These are phyloP conservation scores for Abrus pulchellus DNA, from an alignment of 306 rosid genomes.

Conservation along the genomic window DNA sequence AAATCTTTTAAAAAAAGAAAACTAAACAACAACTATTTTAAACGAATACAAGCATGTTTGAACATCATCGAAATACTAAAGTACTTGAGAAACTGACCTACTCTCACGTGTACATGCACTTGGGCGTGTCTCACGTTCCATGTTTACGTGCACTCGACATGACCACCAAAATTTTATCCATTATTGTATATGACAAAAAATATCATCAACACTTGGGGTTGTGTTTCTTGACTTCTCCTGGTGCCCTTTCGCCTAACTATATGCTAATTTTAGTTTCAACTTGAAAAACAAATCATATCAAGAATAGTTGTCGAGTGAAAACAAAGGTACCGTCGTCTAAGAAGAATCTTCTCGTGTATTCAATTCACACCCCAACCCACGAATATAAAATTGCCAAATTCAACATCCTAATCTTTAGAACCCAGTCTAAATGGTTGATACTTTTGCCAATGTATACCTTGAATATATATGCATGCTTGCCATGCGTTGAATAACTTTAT, in stretches of 20 bases:
- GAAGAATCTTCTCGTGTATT: neutral
- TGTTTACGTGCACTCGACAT: neutral
- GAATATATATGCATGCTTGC: neutral
- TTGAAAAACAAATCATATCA: neutral
- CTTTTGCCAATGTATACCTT: neutral
- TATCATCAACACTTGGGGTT: neutral
- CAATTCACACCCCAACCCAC: neutral
- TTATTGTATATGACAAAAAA: neutral
- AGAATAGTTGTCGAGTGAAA: neutral
- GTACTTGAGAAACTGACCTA: neutral
- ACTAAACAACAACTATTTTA: no score
- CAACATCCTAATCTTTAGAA: neutral
- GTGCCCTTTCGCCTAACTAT: constrained; percentile 29
- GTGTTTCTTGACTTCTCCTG: constrained; percentile 26
- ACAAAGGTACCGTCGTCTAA: neutral
- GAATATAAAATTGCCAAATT: neutral
- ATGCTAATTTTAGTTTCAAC: neutral
- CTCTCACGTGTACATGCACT: constrained; percentile 15
- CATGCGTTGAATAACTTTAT: neutral
- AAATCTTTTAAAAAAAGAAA: no score
- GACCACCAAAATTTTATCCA: neutral
- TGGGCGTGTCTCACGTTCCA: constrained; percentile 17
- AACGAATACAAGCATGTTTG: no score
- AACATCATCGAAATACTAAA: no score
- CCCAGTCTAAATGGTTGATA: neutral